Base-by-base conservation (phyloP, 495 filamentous ascomycete species). In the Penicillium macrosclerotiorum region DNA sequence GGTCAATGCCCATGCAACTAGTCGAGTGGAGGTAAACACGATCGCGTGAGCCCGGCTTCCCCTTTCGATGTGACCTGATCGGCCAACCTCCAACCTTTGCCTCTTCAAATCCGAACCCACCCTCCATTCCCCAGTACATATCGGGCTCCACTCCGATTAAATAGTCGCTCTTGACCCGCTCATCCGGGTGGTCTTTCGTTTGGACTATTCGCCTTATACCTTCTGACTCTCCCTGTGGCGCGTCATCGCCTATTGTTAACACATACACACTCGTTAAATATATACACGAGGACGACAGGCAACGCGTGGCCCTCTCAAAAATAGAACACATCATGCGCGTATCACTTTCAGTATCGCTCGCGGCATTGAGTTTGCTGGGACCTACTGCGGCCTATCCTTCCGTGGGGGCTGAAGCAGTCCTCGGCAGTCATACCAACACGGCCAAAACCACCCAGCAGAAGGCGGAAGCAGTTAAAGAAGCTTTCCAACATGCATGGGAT, bases 401-500 rank as follows among this genome's bases (percentile, higher is more conserved):
- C 31, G 29, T 19, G 40, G 42, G 59, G 3, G 4, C 41, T 5
- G 50, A 45, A 29, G 24, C 44, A 9, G 30, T 55, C 24, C 36
- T 23, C 38, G 23, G 1, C 25, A 41, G 1, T 49, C 46, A 3
- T 27, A 51, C 0, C n/a, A n/a, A n/a, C n/a, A n/a, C n/a, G n/a
- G n/a, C n/a, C n/a, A n/a, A n/a, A n/a, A n/a, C n/a, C n/a, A 37
- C 35, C 17, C 47, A 65, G 18, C 51, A 66, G 16, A 73, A 83
- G 47, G 78, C 80, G 26, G 75, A 76, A 35, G 84, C 87, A 1
- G 79, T 94, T 19, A 88, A 85, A 57, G 77, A 83, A 40, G 82
- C 85, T 1, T 95, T 94, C 54, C 72, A 77, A 20, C 78, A 81
- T 58, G 83, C 89, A 3, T 95, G 89, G 88, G 67, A 86, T 53